A percentile compares a stretch with the other conserved stretches of the same genome.
phyloP scores from a whole-genome alignment of 2,329 filamentous ascomycete species.

The Cytospora paraplurivora region DNA sequence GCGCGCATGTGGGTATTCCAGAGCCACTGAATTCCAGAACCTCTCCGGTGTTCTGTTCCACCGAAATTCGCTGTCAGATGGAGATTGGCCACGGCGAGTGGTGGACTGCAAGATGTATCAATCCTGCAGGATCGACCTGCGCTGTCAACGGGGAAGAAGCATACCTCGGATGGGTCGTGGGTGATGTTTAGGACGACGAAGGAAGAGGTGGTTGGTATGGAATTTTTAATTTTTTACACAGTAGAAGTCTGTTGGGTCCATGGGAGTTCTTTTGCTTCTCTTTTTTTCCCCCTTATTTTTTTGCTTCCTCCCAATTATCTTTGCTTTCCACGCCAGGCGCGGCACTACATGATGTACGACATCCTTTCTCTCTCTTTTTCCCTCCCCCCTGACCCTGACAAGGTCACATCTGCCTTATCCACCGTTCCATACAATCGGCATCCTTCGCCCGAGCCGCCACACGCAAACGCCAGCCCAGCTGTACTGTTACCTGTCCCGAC shows the following conservation, averaged over 20 bases:
- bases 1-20: no score
- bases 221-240: no score
- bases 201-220: background rate
- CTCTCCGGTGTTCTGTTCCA: background rate
- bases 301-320: background rate
- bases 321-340: conserved; percentile 3
- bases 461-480: no score
- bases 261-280: background rate
- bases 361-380: no score
- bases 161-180: background rate
- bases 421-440: conserved; percentile 1
- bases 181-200: background rate
- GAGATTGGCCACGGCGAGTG: conserved; percentile 8
- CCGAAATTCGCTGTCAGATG: conserved; percentile 20
- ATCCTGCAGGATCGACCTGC: conserved; percentile 17
- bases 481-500: conserved; percentile 4
- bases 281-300: background rate
- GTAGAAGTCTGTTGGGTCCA: background rate
- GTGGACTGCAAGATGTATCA: background rate
- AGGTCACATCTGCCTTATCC: conserved; percentile 8
- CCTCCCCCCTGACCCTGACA: background rate
- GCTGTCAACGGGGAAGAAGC: no score
- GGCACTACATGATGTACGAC: background rate
- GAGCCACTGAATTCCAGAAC: conserved; percentile 13
- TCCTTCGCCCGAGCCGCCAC: no score